A percentile compares a stretch with the other conserved stretches of the same genome.
Conservation (phyloP, 1,139 yeast genomes). For the Hyphopichia khmerensis region DNA sequence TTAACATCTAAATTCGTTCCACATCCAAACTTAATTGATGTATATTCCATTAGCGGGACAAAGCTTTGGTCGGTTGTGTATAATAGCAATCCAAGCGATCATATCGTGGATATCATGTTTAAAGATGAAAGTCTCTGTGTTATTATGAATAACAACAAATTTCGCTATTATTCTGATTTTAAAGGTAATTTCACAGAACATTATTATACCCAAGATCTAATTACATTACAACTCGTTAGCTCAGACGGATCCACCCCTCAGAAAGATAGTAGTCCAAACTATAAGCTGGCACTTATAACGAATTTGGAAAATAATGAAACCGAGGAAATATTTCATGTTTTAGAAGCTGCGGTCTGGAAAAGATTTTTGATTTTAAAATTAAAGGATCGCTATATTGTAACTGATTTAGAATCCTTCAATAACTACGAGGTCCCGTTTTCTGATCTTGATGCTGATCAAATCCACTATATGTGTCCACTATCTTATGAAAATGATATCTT, state of each 20-base stretch:
- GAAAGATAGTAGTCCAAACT: slow-evolving; percentile 13
- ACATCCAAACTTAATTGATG: slow-evolving; percentile 40
- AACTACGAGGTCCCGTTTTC: slow-evolving; percentile 29
- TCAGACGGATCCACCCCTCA: slow-evolving; percentile 25
- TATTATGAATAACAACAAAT: slow-evolving; percentile 54
- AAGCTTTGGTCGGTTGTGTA: slow-evolving; percentile 49
- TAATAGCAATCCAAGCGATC: slow-evolving; percentile 52
- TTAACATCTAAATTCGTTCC: slow-evolving; percentile 33
- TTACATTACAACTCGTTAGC: slow-evolving; percentile 33
- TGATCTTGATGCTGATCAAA: slow-evolving; percentile 13
- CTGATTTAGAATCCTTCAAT: slow-evolving; percentile 22
- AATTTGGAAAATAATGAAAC: slow-evolving; percentile 32
- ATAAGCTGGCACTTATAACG: slow-evolving; percentile 19
- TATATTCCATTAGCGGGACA: slow-evolving; percentile 56
- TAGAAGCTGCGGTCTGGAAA: slow-evolving; percentile 23
- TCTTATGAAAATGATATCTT: slow-evolving; percentile 12
- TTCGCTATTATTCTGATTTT: slow-evolving; percentile 67
- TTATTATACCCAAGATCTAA: slow-evolving; percentile 32
- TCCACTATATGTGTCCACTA: slow-evolving; percentile 14
- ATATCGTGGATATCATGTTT: slow-evolving; percentile 57
- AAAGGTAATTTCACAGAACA: slow-evolving; percentile 63
- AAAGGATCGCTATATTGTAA: slow-evolving; percentile 24
- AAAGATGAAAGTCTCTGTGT: slow-evolving; percentile 62
- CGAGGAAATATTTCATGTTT: slow-evolving; percentile 30
- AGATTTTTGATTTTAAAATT: slow-evolving; percentile 32